Evolutionary conservation across 2,329 filamentous ascomycete species (phyloP).

Genomic region (Eutypella sp.): DNA sequence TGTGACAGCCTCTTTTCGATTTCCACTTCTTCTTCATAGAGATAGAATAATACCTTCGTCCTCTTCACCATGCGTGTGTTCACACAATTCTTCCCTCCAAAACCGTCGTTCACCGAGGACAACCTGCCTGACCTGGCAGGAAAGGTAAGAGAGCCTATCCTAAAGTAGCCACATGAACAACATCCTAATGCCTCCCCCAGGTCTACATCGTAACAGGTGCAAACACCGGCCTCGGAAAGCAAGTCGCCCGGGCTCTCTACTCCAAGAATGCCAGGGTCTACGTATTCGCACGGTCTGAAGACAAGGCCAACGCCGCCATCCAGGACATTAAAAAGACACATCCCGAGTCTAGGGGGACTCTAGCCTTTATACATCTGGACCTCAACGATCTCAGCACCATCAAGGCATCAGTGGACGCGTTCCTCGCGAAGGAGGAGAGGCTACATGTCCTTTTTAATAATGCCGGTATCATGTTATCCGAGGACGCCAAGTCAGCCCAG

Average conservation of each 20-base stretch:
- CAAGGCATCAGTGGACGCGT: neutral
- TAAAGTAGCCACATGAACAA: neutral
- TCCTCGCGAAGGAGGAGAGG: slow-evolving; percentile 1
- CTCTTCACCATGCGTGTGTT: too few relatives aligned
- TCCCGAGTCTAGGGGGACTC: neutral
- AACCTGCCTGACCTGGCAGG: neutral
- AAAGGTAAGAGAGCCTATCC: neutral
- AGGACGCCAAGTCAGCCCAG: neutral
- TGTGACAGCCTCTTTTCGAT: too few relatives aligned
- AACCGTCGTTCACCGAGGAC: neutral
- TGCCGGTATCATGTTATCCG: slow-evolving; percentile 2
- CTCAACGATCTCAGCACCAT: slow-evolving; percentile 1
- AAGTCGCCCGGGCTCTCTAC: slow-evolving; percentile 2
- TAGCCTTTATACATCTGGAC: neutral
- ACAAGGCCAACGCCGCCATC: neutral
- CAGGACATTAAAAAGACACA: neutral
- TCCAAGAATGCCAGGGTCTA: slow-evolving; percentile 3
- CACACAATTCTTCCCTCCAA: neutral
- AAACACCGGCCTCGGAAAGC: slow-evolving; percentile 2
- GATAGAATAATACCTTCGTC: too few relatives aligned
- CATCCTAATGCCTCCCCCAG: neutral
- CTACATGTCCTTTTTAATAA: slow-evolving; percentile 8
- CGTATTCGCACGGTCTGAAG: neutral
- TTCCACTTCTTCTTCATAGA: too few relatives aligned
- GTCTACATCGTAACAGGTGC: slow-evolving; percentile 1